Base-by-base conservation (phyloP, 2,329 filamentous ascomycete species). In the Xylaria sp. region DNA sequence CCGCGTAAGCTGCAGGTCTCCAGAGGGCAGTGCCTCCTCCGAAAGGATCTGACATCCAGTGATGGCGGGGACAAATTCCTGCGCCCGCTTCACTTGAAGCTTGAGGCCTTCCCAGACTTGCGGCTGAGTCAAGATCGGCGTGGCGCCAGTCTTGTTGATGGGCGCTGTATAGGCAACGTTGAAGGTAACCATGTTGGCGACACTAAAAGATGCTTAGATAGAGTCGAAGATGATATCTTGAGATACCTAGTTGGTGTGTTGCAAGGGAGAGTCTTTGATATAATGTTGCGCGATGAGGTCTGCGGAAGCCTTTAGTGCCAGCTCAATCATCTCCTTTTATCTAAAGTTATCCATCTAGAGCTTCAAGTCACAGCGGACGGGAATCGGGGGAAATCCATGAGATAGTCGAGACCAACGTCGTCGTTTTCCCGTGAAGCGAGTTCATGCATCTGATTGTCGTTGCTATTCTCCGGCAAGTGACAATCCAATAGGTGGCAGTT, bases 21-120 rank as follows among this genome's bases (percentile, higher is more conserved):
- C 73, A 0, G 68, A 61, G 6, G 60, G 63, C 10, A 69, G 59
- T 0, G 71, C 72, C 11, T 75, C 72, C 44, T 79, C 77, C 5
- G 71, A 69, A 2, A 79, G 31, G 2, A 81, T 73, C 42, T 74
- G 63, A 70, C 78, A 79, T 7, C 66, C 59, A 1, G 69, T 66
- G 55, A 81, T 80, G n/a, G 76, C 74, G 0, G 79, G 74, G 13
- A 81, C 77, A 36, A 81, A 81, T 44, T 80, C 78, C 10, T 79
- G 67, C 2, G 79, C 76, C 4, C 65, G 69, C 1, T 72, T 73
- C n/a, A 78, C 77, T 62, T 81, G 80, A 68, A 75, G 73, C 72
- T 77, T 67, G 6, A 81, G 75, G 1, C 78, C 79, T 1, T 74
- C 69, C 78, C 79, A 81, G 62, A 79, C 69, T 54, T 81, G 79